Conservation (phyloP, 2,329 filamentous ascomycete genomes). For the Nothophaeocryptopus gaeumannii region DNA sequence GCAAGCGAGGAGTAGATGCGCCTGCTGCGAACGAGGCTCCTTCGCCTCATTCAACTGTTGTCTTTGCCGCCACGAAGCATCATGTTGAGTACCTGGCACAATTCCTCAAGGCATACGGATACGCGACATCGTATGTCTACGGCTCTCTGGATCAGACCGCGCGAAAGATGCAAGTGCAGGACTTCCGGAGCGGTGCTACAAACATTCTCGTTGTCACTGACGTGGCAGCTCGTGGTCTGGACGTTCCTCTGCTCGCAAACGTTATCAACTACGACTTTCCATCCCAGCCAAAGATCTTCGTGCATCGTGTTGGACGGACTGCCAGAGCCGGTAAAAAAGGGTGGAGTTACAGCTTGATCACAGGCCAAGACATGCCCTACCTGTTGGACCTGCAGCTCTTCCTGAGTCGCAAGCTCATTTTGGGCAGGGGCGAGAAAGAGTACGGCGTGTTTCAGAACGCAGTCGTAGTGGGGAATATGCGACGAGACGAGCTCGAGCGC, state of each 20-base stretch:
- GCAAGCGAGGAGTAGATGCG: conserved; percentile 60
- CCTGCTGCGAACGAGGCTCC: conserved; percentile 65
- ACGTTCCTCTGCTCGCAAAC: conserved; percentile 93
- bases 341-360: conserved; percentile 91
- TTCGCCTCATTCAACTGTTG: conserved; percentile 86
- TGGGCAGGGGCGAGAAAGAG: conserved; percentile 63
- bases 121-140: conserved; percentile 89
- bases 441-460: conserved; percentile 73
- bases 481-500: conserved; percentile 69
- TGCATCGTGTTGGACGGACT: conserved; percentile 93
- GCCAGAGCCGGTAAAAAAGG: conserved; percentile 88
- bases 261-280: conserved; percentile 99
- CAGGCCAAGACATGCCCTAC: conserved; percentile 85
- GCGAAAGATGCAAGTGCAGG: conserved; percentile 84
- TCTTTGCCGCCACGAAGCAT: conserved; percentile 94
- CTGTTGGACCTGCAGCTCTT: conserved; percentile 92
- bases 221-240: conserved; percentile 92
- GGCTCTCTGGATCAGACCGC: conserved; percentile 92
- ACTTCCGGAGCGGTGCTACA: conserved; percentile 78
- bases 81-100: conserved; percentile 89
- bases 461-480: conserved; percentile 74
- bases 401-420: conserved; percentile 74
- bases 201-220: conserved; percentile 96
- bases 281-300: conserved; percentile 91
- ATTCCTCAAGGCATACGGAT: conserved; percentile 77